Base-by-base conservation (phyloP, 2,329 filamentous ascomycete species). In the Fusarium pilosicola region DNA sequence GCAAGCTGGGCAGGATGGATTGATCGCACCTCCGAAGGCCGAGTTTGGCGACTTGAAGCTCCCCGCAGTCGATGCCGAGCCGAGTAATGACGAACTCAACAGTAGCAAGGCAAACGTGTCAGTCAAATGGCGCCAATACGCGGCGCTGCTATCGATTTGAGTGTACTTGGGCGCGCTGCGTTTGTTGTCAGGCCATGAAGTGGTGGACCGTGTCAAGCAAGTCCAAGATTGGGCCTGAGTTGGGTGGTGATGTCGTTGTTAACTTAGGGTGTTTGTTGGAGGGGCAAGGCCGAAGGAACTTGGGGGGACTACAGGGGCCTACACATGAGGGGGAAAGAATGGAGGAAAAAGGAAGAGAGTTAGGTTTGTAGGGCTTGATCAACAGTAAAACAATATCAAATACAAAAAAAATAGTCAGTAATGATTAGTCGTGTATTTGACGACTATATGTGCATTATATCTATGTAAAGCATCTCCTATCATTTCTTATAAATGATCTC, bases 201-300 rank as follows among this genome's bases (percentile, higher is more conserved):
- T 36, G n/a, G 52, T 22, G 59, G 54, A 38, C 41, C 30, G 30
- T 36, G 20, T 26, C 30, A 36, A 52, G 32, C 13, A 36, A 52
- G 48, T 24, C 30, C 30, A 34, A 32, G 48, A 51, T 34, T 34
- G 30, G 32, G 39, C 17, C 24, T 32, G 44, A 64, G 24, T 64
- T 28, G 44, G 61, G 24, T 64, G 60, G 60, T 61, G 57, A 73
- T 75, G 74, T 63, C 62, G 71, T 76, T 54, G 74, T 62, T 63
- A 30, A 30, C 26, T 30, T 22, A 61, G 69, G 75, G 68, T 55
- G 15, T 41, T 39, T 70, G 71, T 71, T 76, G 63, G 75, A 77
- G 75, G 75, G 75, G 75, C 73, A 77, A 38, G 32, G 49, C 26
- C 52, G 57, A 64, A 54, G 41, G 42, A 56, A 60, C 54, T 62